Evolutionary conservation across 192 early-diverging fungal species (phyloP).

Genomic region (Umbelopsis vinacea): DNA sequence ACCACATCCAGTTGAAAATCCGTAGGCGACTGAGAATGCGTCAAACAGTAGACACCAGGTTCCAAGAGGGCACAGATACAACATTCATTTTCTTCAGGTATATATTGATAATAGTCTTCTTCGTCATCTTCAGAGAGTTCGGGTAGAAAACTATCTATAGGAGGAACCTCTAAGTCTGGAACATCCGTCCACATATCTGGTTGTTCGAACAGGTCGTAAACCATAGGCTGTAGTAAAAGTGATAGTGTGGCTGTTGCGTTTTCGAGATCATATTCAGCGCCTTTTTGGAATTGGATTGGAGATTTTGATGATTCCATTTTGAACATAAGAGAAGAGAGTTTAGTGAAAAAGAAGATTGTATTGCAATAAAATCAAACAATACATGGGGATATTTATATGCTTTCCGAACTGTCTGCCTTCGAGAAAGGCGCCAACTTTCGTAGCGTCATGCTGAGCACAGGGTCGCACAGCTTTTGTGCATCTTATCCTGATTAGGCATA

Average conservation of each 20-base stretch:
- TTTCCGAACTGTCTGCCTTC: background rate
- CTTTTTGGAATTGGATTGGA: background rate
- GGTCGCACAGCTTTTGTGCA: slow-evolving; percentile 6
- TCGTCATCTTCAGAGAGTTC: slow-evolving; percentile 15
- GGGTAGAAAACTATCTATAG: slow-evolving; percentile 5
- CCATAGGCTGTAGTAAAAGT: background rate
- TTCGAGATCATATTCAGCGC: background rate
- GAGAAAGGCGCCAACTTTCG: background rate
- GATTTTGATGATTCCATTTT: background rate
- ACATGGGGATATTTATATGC: background rate
- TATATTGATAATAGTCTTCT: slow-evolving; percentile 1
- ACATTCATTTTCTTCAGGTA: background rate
- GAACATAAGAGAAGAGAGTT: background rate
- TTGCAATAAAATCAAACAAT: background rate
- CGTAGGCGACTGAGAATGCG: background rate
- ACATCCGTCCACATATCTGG: background rate
- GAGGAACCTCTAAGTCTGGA: background rate
- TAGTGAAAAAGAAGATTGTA: background rate
- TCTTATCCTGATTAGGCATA: background rate
- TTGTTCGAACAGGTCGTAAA: background rate
- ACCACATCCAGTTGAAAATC: slow-evolving; percentile 14
- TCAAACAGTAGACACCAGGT: slow-evolving; percentile 1
- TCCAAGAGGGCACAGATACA: slow-evolving; percentile 3
- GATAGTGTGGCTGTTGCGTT: background rate
- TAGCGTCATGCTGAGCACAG: slow-evolving; percentile 14